Conservation (phyloP, 2,329 filamentous ascomycete genomes). For the Microdochium nivale region DNA sequence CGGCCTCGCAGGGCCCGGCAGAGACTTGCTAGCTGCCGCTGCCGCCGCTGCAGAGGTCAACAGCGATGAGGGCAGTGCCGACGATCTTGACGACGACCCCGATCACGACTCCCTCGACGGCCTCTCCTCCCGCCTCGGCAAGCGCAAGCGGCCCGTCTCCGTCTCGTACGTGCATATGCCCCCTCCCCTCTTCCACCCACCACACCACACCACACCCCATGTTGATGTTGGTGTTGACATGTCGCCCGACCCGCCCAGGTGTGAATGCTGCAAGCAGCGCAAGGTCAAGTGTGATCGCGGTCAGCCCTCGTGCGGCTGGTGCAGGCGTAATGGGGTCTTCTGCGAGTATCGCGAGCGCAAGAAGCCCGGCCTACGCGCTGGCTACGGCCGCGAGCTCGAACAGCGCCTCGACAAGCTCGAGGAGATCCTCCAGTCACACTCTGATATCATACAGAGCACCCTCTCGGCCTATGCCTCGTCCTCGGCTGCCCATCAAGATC, state of each 20-base stretch:
- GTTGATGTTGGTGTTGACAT: no score
- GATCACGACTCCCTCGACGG: constrained; percentile 29
- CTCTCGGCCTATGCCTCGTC: background rate
- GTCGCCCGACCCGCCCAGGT: constrained; percentile 33
- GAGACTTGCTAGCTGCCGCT: background rate
- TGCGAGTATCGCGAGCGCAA: constrained; percentile 65
- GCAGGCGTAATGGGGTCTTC: constrained; percentile 50
- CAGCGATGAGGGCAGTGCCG: constrained; percentile 33
- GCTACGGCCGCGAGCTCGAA: constrained; percentile 66
- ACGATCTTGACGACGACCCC: constrained; percentile 35
- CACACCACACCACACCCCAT: constrained; percentile 1
- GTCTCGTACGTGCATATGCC: constrained; percentile 40
- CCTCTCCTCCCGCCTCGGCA: constrained; percentile 31
- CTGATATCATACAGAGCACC: constrained; percentile 51
- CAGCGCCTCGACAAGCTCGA: constrained; percentile 64
- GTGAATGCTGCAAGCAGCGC: constrained; percentile 72
- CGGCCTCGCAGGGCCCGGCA: background rate
- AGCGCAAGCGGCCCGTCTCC: constrained; percentile 52
- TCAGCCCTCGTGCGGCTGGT: constrained; percentile 64
- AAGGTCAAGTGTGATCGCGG: constrained; percentile 75
- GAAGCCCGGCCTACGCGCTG: constrained; percentile 56
- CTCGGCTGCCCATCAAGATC: constrained; percentile 27
- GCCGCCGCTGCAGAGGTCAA: background rate
- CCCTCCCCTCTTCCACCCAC: constrained; percentile 9
- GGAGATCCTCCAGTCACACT: constrained; percentile 55